Base-by-base conservation (phyloP, 2,329 filamentous ascomycete genomes). In the Taxawa tesnikishii region DNA sequence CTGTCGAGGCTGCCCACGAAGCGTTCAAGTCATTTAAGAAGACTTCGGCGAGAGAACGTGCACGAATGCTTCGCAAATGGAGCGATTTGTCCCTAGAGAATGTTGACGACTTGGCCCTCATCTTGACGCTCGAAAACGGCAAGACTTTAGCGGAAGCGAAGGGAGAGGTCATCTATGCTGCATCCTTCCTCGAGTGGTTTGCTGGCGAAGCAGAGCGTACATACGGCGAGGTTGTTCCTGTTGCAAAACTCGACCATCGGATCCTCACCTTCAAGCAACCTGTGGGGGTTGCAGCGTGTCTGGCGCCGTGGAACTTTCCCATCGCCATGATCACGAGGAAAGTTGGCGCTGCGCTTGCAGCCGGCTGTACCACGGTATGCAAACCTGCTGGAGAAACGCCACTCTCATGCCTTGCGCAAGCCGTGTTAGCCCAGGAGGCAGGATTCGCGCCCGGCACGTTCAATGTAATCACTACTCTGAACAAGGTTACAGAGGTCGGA, bases 301-400 rank as follows among this genome's bases (percentile, higher is more conserved):
- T 52, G 11, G 25, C 28, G 11, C 38, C 31, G 5, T 41, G 37
- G 38, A 42, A 40, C 31, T 49, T 50, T 17, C 48, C 48, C 3
- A 32, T 39, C 8, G 50, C 51, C 5, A 54, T 65, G 61, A 59
- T 63, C 4, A 45, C 46, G 4, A 32, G 53, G 5, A 55, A 55
- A 28, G 30, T 43, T 15, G 52, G 38, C 2, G 42, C 51, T 4
- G 50, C 53, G 2, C 31, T 55, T 6, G 53, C 51, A 19, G 53
- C 53, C 4, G 53, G 53, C 3, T 54, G 51, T 31, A 45, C 53
- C 2, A 42, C 44, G 2, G 42, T 55, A 4, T 34, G 43, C 29
- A 55, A 55, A 37, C 43, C 50, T 1, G 40, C 48, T 3, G 42
- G 44, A 3, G 48, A 53, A 31, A 53, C 52, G 5, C 52, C 52